Evolutionary conservation across 2,329 filamentous ascomycete genomes (phyloP), one percentile per base, ranked within the genome.

Genomic region (Aspergillus ibericus): DNA sequence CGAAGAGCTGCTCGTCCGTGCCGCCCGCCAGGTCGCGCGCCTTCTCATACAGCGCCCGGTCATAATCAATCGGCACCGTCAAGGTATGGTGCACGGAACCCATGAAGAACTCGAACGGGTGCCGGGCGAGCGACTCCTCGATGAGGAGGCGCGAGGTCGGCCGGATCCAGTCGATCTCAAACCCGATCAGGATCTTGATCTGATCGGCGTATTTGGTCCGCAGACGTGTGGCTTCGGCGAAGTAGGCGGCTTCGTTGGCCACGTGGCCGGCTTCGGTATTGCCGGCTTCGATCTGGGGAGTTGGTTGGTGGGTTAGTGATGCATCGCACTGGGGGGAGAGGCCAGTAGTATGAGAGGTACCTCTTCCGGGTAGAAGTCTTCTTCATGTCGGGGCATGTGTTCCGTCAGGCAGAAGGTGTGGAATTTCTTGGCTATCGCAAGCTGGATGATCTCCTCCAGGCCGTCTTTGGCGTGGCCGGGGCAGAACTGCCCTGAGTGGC

Each of bases 401-500:
- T 99, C 95, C 1, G 93, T 96, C 59, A 99, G 77, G 20, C 89
- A 92, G 71, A 97, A 92, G 18, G 89, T 89, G 62, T 87, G 85
- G 83, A 96, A 95, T 44, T 89, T 88, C 61, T 89, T 83, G 49
- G 82, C 77, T 66, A 98, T 91, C 64, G 93, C 93, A 12, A 87
- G 84, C 70, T 88, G 84, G 67, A 98, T 81, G 50, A 98, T 85
- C 64, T 92, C 88, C 75, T 98, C 93, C 9, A 99, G 84, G 18
- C 86, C 83, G 73, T 96, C 87, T 72, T 89, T 87, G 52, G 95
- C 95, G 80, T 99, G 95, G 67, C 89, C 86, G 9, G 88, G 88
- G 80, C 95, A 99, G 81, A 99, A 99, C 75, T 99, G 91, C 63
- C 95, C 95, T 36, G 95, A 98, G 79, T 99, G 95, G 71, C 92